Percentiles rank a stretch among this genome's conserved stretches.
These are phyloP conservation scores for Tilletia setariae DNA, from an alignment of 1,284 basidiomycete genomes.

Conservation along the genomic window DNA sequence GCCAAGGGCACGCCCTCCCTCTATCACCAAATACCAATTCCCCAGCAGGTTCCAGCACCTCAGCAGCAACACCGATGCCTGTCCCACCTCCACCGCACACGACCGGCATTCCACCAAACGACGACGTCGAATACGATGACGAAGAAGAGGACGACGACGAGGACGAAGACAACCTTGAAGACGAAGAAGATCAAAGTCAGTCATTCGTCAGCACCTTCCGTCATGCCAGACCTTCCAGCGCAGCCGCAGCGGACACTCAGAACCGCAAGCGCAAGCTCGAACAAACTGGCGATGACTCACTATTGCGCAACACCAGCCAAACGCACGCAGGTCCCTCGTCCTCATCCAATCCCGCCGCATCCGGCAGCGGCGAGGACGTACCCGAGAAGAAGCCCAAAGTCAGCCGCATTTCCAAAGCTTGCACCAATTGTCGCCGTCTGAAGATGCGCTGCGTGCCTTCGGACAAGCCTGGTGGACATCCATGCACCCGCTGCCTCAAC, in stretches of 20 bases:
- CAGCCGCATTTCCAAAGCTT: conserved; percentile 65
- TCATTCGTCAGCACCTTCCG: conserved; percentile 17
- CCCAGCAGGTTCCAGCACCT: neutral
- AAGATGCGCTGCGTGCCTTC: conserved; percentile 98
- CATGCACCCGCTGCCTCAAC: conserved; percentile 67
- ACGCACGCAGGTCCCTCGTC: neutral
- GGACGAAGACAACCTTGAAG: conserved; percentile 28
- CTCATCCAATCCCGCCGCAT: neutral
- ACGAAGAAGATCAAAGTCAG: conserved; percentile 20
- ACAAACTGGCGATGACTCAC: conserved; percentile 10
- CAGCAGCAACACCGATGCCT: neutral
- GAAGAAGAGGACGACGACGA: conserved; percentile 28
- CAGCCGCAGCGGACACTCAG: conserved; percentile 19
- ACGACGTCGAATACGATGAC: conserved; percentile 23
- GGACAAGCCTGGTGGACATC: conserved; percentile 71
- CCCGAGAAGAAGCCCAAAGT: conserved; percentile 46
- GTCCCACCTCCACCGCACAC: neutral
- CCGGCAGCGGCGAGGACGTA: conserved; percentile 15
- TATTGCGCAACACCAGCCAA: conserved; percentile 20
- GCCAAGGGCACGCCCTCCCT: neutral
- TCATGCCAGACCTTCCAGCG: conserved; percentile 32
- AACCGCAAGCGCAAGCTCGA: conserved; percentile 21
- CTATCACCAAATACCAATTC: too few relatives aligned
- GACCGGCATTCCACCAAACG: neutral
- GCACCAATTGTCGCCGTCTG: conserved; percentile 86